Conservation (phyloP, 192 early-diverging fungal genomes). For the Mortierella hygrophila region DNA sequence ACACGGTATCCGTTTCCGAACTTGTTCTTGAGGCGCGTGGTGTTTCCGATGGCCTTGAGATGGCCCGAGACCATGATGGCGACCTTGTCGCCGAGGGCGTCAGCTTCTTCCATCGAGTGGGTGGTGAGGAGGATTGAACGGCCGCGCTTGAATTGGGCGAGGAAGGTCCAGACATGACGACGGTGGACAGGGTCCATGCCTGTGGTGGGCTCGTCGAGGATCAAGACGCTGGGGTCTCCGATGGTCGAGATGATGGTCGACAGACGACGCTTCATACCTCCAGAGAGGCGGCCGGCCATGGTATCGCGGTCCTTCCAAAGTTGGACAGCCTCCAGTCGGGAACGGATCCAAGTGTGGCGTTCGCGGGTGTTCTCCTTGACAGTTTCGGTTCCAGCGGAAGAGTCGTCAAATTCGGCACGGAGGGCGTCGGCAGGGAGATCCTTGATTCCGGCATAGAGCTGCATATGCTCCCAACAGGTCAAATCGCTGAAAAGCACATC, state of each 20-base stretch:
- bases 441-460: slow-evolving; percentile 84
- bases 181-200: slow-evolving; percentile 87
- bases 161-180: slow-evolving; percentile 82
- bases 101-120: slow-evolving; percentile 83
- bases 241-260: slow-evolving; percentile 82
- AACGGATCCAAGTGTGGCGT: slow-evolving; percentile 39
- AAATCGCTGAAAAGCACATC: slow-evolving; percentile 84
- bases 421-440: slow-evolving; percentile 62
- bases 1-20: slow-evolving; percentile 82
- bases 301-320: slow-evolving; percentile 75
- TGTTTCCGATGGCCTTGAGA: slow-evolving; percentile 72
- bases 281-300: slow-evolving; percentile 74
- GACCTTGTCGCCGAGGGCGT: slow-evolving; percentile 68
- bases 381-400: slow-evolving; percentile 38
- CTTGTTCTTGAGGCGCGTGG: slow-evolving; percentile 75
- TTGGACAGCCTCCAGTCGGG: slow-evolving; percentile 73
- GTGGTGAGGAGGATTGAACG: slow-evolving; percentile 80
- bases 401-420: slow-evolving; percentile 4
- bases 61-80: slow-evolving; percentile 75
- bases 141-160: slow-evolving; percentile 81
- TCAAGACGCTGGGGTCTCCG: slow-evolving; percentile 69
- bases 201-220: slow-evolving; percentile 75
- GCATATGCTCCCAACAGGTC: slow-evolving; percentile 80
- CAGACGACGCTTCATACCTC: slow-evolving; percentile 82
- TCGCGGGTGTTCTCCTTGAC: slow-evolving; percentile 68